These are phyloP conservation scores for Capronia epimyces DNA, from an alignment of 2,329 filamentous ascomycete genomes.

Conservation along the genomic window DNA sequence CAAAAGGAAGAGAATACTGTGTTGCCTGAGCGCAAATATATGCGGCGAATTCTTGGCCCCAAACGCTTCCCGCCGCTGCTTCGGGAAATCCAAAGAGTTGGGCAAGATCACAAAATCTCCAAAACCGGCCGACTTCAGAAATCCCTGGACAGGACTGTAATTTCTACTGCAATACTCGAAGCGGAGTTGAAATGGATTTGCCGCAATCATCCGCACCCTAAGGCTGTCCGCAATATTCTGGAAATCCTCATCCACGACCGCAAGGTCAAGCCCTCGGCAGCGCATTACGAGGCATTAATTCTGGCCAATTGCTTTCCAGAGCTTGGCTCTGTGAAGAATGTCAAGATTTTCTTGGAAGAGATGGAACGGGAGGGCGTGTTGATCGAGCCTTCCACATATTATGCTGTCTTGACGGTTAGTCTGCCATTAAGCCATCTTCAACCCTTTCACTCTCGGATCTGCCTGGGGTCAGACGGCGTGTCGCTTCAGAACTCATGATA, in stretches of 20 bases:
- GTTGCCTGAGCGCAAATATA: background rate
- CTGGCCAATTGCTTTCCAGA: slow-evolving; percentile 2
- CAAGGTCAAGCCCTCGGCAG: slow-evolving; percentile 34
- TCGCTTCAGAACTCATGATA: background rate
- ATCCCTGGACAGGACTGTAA: slow-evolving; percentile 1
- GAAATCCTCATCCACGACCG: slow-evolving; percentile 38
- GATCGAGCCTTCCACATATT: slow-evolving; percentile 62
- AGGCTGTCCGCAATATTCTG: slow-evolving; percentile 29
- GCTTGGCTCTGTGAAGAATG: slow-evolving; percentile 52
- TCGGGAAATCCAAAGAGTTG: background rate
- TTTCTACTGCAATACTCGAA: slow-evolving; percentile 20
- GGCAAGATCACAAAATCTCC: background rate
- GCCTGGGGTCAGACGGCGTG: no score
- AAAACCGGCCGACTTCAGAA: background rate
- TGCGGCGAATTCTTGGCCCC: background rate
- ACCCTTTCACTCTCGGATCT: background rate
- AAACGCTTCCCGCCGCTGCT: slow-evolving; percentile 6
- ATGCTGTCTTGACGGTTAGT: slow-evolving; percentile 62
- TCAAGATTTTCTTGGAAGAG: slow-evolving; percentile 63
- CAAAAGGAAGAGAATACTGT: background rate
- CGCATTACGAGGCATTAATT: slow-evolving; percentile 63
- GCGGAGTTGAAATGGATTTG: slow-evolving; percentile 20
- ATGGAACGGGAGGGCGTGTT: slow-evolving; percentile 60
- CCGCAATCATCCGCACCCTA: slow-evolving; percentile 12
- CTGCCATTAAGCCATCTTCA: background rate